Conservation (phyloP, 225 moss, liverwort and hornwort species). For the Bryum argenteum region DNA sequence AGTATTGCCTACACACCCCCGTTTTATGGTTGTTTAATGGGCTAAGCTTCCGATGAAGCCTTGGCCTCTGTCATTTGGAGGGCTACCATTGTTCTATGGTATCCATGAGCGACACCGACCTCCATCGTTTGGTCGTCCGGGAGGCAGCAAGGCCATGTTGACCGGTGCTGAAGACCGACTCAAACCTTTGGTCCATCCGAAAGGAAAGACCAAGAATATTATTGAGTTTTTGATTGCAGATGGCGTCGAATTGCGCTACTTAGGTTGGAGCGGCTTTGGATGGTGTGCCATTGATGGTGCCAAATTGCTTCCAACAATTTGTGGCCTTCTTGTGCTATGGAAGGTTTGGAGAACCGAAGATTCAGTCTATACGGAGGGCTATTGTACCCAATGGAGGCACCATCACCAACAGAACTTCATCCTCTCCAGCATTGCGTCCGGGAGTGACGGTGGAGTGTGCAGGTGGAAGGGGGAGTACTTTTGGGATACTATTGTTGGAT, state of each 20-base stretch:
- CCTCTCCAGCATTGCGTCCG: not conserved
- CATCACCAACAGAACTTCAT: not conserved
- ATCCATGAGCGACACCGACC: not conserved
- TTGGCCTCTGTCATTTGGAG: not conserved
- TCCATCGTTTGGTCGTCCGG: not conserved
- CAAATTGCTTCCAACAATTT: not conserved
- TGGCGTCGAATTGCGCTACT: not conserved
- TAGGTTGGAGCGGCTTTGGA: not conserved
- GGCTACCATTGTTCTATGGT: not conserved
- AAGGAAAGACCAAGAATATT: not conserved
- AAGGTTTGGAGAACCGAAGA: not conserved
- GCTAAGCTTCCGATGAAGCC: not conserved
- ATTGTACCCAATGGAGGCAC: not conserved
- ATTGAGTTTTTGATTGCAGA: not conserved
- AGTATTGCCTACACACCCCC: not conserved
- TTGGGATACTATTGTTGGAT: not conserved
- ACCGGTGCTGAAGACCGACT: not conserved
- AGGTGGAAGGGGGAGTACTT: not conserved
- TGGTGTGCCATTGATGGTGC: not conserved
- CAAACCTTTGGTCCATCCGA: not conserved
- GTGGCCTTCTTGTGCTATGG: slow-evolving; percentile 1
- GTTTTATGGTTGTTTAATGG: not conserved
- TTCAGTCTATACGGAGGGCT: not conserved
- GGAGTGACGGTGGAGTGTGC: not conserved
- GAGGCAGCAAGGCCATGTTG: not conserved